Evolutionary conservation across 2,329 filamentous ascomycete species (phyloP), one percentile per base, ranked within the genome.

Genomic region (Tolypocladium ovalisporum): DNA sequence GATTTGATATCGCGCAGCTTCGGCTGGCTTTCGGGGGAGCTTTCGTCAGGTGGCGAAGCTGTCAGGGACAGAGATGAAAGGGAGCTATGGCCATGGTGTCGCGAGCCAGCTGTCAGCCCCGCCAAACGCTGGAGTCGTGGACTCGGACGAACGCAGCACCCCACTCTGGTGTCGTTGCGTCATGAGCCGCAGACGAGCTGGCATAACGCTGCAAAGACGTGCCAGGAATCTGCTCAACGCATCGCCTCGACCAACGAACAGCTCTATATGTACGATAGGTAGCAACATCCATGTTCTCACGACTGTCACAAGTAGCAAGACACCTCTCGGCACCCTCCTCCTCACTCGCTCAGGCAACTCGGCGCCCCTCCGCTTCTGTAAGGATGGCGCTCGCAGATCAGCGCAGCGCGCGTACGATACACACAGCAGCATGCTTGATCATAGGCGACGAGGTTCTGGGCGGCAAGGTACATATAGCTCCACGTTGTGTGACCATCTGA

Each of bases 381-480:
- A 72, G 62, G 67, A 82, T 80, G 75, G 75, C 68, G 44, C 58
- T 62, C 57, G 56, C 73, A 60, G 70, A 77, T 59, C 76, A 79
- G 59, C 78, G 81, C 62, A 80, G 79, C 66, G 76, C 80, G 65
- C 79, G 85, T 67, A 85, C 81, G 59, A 95, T 97, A 64, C 86
- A 90, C 68, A 97, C 92, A 52, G 94, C 93, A 13, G 93, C 88
- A 57, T 96, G 90, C 71, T 75, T 97, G 62, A 91, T 99, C 59
- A 97, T 99, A 66, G 93, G 93, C n/a, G 93, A 97, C 74, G 93
- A 97, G 72, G 91, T 97, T 6, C 79, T 97, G 4, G 92, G 91
- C 27, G 93, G 94, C 65, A 97, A 97, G 87, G 92, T 90, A 71
- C 62, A 76, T 67, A 13, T 44, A 4, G 6, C 29, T n/a, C 52